Evolutionary conservation across 2,329 filamentous ascomycete genomes (phyloP).

Genomic region (Nemania sp.): DNA sequence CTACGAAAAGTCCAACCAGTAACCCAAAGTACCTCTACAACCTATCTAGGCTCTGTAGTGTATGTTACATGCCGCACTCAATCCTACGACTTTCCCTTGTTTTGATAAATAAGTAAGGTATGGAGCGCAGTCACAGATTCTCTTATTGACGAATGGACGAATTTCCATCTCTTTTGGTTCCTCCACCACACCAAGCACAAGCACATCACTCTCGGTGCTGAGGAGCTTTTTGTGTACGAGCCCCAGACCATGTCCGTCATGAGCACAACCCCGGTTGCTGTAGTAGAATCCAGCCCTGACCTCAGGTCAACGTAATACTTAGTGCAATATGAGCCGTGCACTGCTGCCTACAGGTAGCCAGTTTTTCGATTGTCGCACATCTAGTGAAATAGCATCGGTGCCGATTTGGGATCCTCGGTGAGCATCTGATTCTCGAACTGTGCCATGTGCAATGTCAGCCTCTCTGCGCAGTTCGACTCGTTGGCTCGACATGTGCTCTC

Average conservation of each 20-base stretch:
- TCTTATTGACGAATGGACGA: constrained; percentile 4
- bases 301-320: neutral
- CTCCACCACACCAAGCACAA: neutral
- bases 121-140: neutral
- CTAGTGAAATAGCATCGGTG: constrained; percentile 38
- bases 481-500: neutral
- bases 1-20: neutral
- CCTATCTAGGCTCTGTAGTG: no score
- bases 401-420: constrained; percentile 29
- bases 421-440: constrained; percentile 38
- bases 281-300: neutral
- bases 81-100: neutral
- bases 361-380: neutral
- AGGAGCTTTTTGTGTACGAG: constrained; percentile 7
- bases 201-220: neutral
- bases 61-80: neutral
- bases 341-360: no score
- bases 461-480: neutral
- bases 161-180: constrained; percentile 1
- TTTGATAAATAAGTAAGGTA: neutral
- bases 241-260: constrained; percentile 8
- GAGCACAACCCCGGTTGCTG: neutral
- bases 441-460: constrained; percentile 25
- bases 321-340: neutral
- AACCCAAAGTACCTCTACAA: no score